Base-by-base conservation (phyloP, 2,329 filamentous ascomycete genomes). In the Trichoderma sp. region DNA sequence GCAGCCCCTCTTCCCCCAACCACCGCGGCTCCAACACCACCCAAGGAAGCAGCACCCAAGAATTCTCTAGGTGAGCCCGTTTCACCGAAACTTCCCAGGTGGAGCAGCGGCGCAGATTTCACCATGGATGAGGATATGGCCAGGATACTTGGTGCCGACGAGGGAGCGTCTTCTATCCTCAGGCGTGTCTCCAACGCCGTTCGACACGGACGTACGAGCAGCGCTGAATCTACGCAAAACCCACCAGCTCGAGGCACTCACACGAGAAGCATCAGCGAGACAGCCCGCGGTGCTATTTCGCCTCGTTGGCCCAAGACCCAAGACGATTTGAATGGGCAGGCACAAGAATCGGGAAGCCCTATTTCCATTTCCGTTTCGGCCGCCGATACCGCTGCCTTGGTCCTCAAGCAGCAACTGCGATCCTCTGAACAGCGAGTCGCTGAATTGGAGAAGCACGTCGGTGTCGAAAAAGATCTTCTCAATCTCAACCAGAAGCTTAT, bases 81-180 rank as follows among this genome's bases (percentile, higher is more conserved):
- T 49, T 92, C 90, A 11, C 89, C 91, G 11, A 89, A 89, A 74
- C 82, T 93, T 71, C 88, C 91, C 72, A 86, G 90, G 75, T 92
- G 87, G 87, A 97, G 91, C 79, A 86, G 87, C 54, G 93, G 92
- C 64, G 93, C 90, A 66, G 94, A 97, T 72, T 96, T 97, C 76
- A 96, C 91, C 70, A 89, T 97, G 90, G 95, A 98, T 72, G 94
- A 97, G 79, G 96, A 98, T 77, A 93, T 97, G 88, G 91, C 92
- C 66, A 90, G 94, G 68, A 95, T 97, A 69, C 84, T 97, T 70
- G 91, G 89, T 51, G 90, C 88, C 24, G 93, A 95, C 70, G 92
- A 94, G 77, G 84, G 86, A 54, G 90, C 89, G 37, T 90, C 92
- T 30, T 95, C 92, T 1, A 91, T 97, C 70, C 83, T 98, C 71